phyloP scores from a whole-genome alignment of 1,139 yeast genomes.

The Pichia norvegensis region DNA sequence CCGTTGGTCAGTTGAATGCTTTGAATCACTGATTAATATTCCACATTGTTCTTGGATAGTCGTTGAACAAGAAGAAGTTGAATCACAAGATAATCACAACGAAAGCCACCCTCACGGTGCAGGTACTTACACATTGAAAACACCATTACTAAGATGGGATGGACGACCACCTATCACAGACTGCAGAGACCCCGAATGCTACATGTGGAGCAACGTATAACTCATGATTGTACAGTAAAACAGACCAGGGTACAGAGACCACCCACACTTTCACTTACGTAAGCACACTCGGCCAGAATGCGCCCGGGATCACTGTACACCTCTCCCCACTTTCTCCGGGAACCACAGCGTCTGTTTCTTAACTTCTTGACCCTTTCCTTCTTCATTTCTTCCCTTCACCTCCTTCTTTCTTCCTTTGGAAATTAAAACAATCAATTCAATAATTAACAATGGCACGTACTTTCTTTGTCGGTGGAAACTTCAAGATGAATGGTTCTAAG shows the following conservation, averaged over 20 bases:
- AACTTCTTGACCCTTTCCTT: not conserved
- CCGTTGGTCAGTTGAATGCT: constrained; percentile 84
- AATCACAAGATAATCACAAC: not conserved
- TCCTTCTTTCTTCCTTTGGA: not conserved
- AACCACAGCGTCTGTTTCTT: too few relatives aligned
- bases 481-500: constrained; percentile 96
- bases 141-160: constrained; percentile 9
- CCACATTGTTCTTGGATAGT: constrained; percentile 78
- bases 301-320: not conserved
- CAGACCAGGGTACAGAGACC: too few relatives aligned
- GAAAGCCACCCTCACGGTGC: constrained; percentile 13
- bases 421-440: too few relatives aligned
- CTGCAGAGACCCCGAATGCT: not conserved
- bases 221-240: too few relatives aligned
- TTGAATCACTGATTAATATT: constrained; percentile 71
- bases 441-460: constrained; percentile 39
- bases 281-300: not conserved
- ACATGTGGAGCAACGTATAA: not conserved
- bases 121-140: constrained; percentile 38
- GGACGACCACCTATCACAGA: not conserved
- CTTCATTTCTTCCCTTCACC: not conserved
- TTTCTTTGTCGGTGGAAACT: constrained; percentile 97
- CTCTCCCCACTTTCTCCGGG: too few relatives aligned
- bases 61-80: constrained; percentile 52
- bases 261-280: too few relatives aligned